These are phyloP conservation scores for Chaetomium strumarium DNA, from an alignment of 2,329 filamentous ascomycete genomes.

Conservation along the genomic window DNA sequence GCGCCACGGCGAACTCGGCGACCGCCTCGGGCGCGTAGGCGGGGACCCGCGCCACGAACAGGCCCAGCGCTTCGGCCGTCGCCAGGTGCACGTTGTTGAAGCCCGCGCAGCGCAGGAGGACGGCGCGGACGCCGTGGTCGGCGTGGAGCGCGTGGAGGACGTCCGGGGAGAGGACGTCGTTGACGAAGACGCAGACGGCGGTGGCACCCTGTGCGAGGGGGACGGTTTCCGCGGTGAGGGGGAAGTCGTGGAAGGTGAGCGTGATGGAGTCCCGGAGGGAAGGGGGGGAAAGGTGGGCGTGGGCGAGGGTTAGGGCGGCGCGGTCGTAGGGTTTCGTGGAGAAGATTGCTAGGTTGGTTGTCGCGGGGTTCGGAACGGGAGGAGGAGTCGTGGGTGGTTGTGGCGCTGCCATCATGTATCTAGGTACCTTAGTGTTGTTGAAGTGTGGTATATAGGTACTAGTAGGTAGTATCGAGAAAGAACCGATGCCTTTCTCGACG, in stretches of 20 bases:
- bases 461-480: too few relatives aligned
- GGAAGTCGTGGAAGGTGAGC: slow-evolving; percentile 52
- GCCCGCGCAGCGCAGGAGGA: slow-evolving; percentile 62
- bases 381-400: slow-evolving; percentile 27
- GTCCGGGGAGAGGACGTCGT: slow-evolving; percentile 48
- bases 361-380: too few relatives aligned
- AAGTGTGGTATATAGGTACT: too few relatives aligned
- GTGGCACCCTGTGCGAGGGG: slow-evolving; percentile 45
- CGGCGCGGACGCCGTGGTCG: slow-evolving; percentile 47
- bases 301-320: slow-evolving; percentile 44
- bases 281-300: slow-evolving; percentile 19
- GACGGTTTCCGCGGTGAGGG: slow-evolving; percentile 51
- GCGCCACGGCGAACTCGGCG: slow-evolving; percentile 62
- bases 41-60: slow-evolving; percentile 61
- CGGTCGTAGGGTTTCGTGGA: slow-evolving; percentile 60
- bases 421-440: too few relatives aligned
- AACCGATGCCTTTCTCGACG: too few relatives aligned
- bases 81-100: slow-evolving; percentile 62
- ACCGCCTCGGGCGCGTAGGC: slow-evolving; percentile 65
- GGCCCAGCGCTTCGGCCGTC: slow-evolving; percentile 46
- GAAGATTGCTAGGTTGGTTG: slow-evolving; percentile 60
- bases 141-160: slow-evolving; percentile 48
- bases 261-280: slow-evolving; percentile 35
- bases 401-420: neutral
- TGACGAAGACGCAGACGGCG: slow-evolving; percentile 64